These are phyloP conservation scores for Gynandropsis gynandra DNA, from an alignment of 345 rosid genomes.

Conservation along the genomic window DNA sequence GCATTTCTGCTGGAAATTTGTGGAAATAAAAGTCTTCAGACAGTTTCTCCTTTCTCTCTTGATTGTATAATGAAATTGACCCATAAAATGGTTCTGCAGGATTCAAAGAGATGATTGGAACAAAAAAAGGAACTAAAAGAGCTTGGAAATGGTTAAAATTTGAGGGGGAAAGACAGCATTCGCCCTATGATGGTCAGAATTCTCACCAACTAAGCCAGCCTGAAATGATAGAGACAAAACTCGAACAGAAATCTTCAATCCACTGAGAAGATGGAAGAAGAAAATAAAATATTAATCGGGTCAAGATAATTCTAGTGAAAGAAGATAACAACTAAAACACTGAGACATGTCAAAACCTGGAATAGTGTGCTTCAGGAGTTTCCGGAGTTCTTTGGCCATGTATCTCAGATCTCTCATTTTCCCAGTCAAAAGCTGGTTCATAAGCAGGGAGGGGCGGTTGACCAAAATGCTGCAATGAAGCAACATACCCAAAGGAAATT, in stretches of 20 bases:
- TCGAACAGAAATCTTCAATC: slow-evolving; percentile 90
- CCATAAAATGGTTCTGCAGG: slow-evolving; percentile 88
- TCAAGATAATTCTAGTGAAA: not conserved
- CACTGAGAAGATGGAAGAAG: slow-evolving; percentile 40
- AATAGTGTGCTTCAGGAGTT: slow-evolving; percentile 51
- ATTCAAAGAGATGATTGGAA: slow-evolving; percentile 24
- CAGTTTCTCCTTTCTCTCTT: slow-evolving; percentile 91
- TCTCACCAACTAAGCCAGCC: slow-evolving; percentile 86
- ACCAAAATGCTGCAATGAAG: slow-evolving; percentile 66
- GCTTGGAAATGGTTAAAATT: slow-evolving; percentile 13
- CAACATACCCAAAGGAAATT: slow-evolving; percentile 5
- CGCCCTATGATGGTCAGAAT: not conserved
- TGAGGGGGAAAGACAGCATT: slow-evolving; percentile 12
- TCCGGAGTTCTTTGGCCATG: slow-evolving; percentile 92
- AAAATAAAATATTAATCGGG: slow-evolving; percentile 8
- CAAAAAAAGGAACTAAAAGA: slow-evolving; percentile 19
- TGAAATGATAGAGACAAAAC: slow-evolving; percentile 81
- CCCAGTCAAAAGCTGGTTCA: slow-evolving; percentile 99
- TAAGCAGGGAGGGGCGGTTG: slow-evolving; percentile 92
- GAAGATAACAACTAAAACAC: not conserved
- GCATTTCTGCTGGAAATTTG: slow-evolving; percentile 58
- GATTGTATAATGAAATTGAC: slow-evolving; percentile 76
- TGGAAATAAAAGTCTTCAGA: slow-evolving; percentile 89
- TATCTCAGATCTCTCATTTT: slow-evolving; percentile 82
- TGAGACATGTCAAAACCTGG: slow-evolving; percentile 40